Evolutionary conservation across 2,329 filamentous ascomycete species (phyloP).

Genomic region (Plectosphaerella plurivora): DNA sequence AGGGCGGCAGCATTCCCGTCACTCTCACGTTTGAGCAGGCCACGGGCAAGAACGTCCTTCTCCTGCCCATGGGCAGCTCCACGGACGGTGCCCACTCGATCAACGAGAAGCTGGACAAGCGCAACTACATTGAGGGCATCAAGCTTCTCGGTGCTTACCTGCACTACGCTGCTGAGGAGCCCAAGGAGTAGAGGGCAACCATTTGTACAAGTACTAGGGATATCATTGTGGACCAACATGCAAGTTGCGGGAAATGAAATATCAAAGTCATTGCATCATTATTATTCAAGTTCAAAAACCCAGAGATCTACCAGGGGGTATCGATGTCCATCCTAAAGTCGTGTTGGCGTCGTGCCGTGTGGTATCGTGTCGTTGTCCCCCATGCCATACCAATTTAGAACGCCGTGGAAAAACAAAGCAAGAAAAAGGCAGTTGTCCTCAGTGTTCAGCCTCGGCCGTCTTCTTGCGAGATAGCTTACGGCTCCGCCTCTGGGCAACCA

Average conservation of each 20-base stretch:
- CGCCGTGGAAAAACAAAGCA: neutral
- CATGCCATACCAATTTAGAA: neutral
- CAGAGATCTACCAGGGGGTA: neutral
- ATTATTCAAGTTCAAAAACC: neutral
- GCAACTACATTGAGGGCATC: constrained; percentile 96
- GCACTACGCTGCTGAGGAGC: constrained; percentile 93
- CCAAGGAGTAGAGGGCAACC: constrained; percentile 36
- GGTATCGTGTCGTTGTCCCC: neutral
- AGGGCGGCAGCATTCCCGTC: constrained; percentile 95
- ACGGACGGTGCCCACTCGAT: constrained; percentile 96
- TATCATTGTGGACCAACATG: no score
- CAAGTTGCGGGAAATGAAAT: neutral
- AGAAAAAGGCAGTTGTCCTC: neutral
- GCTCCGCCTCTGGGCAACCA: constrained; percentile 41
- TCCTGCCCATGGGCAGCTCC: constrained; percentile 94
- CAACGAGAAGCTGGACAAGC: constrained; percentile 96
- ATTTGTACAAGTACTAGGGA: neutral
- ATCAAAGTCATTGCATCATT: neutral
- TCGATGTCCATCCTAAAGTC: neutral
- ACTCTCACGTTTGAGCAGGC: constrained; percentile 97
- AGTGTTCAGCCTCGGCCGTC: neutral
- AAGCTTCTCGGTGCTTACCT: constrained; percentile 94
- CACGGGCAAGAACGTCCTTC: constrained; percentile 93
- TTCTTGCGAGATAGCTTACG: constrained; percentile 22
- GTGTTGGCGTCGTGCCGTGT: neutral